phyloP scores from a whole-genome alignment of 805 yeast species.

The Wickerhamiella hasegawae region DNA sequence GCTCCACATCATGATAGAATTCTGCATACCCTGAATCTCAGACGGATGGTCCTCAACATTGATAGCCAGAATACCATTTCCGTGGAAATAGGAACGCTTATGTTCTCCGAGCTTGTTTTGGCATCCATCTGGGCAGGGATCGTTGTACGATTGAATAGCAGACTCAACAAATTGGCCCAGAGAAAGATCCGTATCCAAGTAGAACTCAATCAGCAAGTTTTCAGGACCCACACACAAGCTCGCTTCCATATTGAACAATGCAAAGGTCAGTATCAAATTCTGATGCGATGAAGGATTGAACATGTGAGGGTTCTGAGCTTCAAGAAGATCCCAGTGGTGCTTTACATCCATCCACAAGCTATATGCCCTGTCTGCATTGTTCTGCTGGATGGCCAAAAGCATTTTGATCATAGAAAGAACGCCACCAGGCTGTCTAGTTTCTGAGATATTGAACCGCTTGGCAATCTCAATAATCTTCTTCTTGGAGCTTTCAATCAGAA shows the following conservation, averaged over 20 bases:
- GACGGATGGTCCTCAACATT: constrained; percentile 47
- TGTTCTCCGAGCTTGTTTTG: constrained; percentile 57
- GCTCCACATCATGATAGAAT: constrained; percentile 80
- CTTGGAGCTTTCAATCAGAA: too few species aligned
- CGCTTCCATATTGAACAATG: constrained; percentile 59
- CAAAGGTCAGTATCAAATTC: constrained; percentile 53
- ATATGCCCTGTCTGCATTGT: background rate
- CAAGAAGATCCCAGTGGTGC: constrained; percentile 56
- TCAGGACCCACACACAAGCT: constrained; percentile 91
- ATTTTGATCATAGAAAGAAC: too few species aligned
- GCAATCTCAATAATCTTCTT: background rate
- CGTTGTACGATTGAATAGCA: constrained; percentile 47
- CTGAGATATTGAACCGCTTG: background rate
- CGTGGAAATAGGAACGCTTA: constrained; percentile 77
- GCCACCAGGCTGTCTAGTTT: constrained; percentile 1
- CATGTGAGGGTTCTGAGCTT: constrained; percentile 36
- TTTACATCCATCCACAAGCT: constrained; percentile 21
- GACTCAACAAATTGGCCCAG: constrained; percentile 81
- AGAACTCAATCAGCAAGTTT: constrained; percentile 66
- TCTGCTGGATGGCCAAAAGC: background rate
- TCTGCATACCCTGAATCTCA: constrained; percentile 40
- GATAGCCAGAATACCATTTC: constrained; percentile 66
- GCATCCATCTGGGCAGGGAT: constrained; percentile 68
- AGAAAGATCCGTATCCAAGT: constrained; percentile 80
- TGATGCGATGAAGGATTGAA: constrained; percentile 63